Conservation (phyloP, 805 yeast genomes). For the Jamesozyma rosinii region DNA sequence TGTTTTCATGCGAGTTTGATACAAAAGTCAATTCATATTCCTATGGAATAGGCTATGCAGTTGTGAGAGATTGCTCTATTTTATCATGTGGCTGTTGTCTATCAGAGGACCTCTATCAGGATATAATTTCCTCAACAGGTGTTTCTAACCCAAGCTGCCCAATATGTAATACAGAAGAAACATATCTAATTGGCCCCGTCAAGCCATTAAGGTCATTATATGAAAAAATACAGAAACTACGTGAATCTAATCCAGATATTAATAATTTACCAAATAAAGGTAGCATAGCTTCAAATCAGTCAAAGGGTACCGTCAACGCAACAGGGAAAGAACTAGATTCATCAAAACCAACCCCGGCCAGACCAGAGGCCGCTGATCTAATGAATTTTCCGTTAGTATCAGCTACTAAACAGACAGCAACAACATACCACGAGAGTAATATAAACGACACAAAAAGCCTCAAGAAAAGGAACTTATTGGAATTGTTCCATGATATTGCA, state of each 20-base stretch:
- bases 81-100: constrained; percentile 26
- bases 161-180: constrained; percentile 23
- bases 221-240: constrained; percentile 10
- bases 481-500: constrained; percentile 29
- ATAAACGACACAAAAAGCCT: background rate
- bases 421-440: background rate
- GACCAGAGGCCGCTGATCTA: background rate
- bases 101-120: constrained; percentile 15
- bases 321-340: background rate
- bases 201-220: constrained; percentile 29
- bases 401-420: background rate
- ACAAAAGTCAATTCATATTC: constrained; percentile 8
- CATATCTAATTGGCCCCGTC: constrained; percentile 27
- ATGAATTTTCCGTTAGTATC: background rate
- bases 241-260: background rate
- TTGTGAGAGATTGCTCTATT: constrained; percentile 20
- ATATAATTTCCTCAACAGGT: constrained; percentile 6
- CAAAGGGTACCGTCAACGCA: background rate
- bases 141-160: constrained; percentile 29
- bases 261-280: background rate
- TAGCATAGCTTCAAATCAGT: background rate
- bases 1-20: constrained; percentile 11
- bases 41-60: constrained; percentile 18
- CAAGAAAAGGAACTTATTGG: background rate
- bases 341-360: background rate